Conservation (phyloP, 257 asterid genomes). For the Ajuga chamaepitys region DNA sequence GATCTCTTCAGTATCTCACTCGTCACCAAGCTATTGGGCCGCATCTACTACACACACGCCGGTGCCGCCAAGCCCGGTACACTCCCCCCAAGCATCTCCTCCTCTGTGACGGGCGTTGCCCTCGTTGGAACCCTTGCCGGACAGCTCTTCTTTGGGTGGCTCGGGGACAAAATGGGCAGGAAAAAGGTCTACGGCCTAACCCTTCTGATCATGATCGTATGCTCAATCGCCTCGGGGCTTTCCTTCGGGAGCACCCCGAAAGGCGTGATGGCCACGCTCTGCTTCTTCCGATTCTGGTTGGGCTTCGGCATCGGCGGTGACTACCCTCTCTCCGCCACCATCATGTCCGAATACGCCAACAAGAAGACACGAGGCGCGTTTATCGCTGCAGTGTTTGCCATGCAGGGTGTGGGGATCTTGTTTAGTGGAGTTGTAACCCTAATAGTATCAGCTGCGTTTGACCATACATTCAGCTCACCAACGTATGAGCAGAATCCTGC, state of each 20-base stretch:
- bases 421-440: conserved; percentile 35
- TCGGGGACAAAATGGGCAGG: conserved; percentile 37
- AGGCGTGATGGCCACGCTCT: conserved; percentile 27
- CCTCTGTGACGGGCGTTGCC: conserved; percentile 32
- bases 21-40: conserved; percentile 32
- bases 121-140: conserved; percentile 31
- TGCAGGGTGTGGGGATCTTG: conserved; percentile 51
- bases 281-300: not conserved
- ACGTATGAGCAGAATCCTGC: not conserved
- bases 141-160: conserved; percentile 38
- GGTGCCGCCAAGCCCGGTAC: conserved; percentile 24
- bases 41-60: conserved; percentile 18
- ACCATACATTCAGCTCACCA: conserved; percentile 27
- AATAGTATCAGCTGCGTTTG: conserved; percentile 24
- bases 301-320: not conserved
- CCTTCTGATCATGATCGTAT: conserved; percentile 23
- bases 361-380: conserved; percentile 51
- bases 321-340: conserved; percentile 24
- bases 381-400: conserved; percentile 46
- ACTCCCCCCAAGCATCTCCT: conserved; percentile 22
- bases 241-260: conserved; percentile 26
- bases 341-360: conserved; percentile 50
- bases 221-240: conserved; percentile 32
- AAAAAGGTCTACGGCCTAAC: conserved; percentile 35
- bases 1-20: conserved; percentile 38